Base-by-base conservation (phyloP, 768 basidiomycete species). In the Cytidiella melzeri region DNA sequence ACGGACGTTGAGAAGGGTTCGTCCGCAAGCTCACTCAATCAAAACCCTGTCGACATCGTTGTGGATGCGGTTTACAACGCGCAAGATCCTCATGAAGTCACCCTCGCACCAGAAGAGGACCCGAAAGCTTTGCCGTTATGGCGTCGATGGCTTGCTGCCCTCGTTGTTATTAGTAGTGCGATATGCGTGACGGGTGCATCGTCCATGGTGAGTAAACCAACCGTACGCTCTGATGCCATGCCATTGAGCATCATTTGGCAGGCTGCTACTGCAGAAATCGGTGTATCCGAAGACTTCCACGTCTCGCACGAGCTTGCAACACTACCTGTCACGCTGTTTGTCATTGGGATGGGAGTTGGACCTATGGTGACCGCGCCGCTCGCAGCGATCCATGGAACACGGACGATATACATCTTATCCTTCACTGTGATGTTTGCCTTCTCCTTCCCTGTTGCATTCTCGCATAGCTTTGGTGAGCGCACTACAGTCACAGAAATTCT, bases 361-460 rank as follows among this genome's bases (percentile, higher is more conserved):
- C 39, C 51, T 19, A 21, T 52, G 27, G 19, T 56, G n/a, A 30
- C 44, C 64, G 67, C 64, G n/a, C 67, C 68, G 1, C 67, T 62
- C 23, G 76, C 64, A 52, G 71, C 69, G 54, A 47, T 84, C 18
- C 76, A 78, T 55, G 85, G 87, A 2, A 68, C 83, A 41, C 79
- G 76, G 44, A 59, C 71, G 23, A 73, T 87, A 2, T 87, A 89
- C 61, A 65, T 72, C n/a, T 52, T 71, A 3, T 81, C 82, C 0
- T 88, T 82, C 53, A 52, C 65, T 1, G 49, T 77, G 4, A 80
- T 85, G 59, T 77, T 84, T 55, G 54, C 76, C 1, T 73, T 83
- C 45, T 77, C 80, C 12, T 82, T 80, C 53, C 83, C 84, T 0
- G 80, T 87, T 10, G 83, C 84, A 1, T 88, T 91, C 50, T 75